Conservation (phyloP, 1,284 basidiomycete species). For the Ustilago xerochloae region DNA sequence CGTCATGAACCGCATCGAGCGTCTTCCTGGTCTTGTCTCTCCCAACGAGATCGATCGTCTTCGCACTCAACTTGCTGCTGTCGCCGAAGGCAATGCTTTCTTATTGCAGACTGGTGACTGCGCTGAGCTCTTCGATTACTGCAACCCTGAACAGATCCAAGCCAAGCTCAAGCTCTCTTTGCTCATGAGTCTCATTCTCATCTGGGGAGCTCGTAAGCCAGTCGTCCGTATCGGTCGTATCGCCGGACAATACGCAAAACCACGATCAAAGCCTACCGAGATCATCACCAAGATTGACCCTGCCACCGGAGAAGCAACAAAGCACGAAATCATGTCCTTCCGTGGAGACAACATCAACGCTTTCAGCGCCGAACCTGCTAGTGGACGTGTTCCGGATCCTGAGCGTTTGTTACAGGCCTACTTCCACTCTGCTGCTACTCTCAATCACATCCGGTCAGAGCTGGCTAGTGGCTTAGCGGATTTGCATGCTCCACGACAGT, state of each 20-base stretch:
- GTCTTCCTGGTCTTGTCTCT: constrained; percentile 65
- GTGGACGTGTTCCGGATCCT: constrained; percentile 85
- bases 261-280: constrained; percentile 87
- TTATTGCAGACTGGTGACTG: constrained; percentile 96
- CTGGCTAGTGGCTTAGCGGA: constrained; percentile 88
- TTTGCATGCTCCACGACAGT: constrained; percentile 87
- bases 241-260: constrained; percentile 87
- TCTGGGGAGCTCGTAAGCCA: constrained; percentile 82
- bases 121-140: constrained; percentile 74
- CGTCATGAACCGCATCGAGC: constrained; percentile 49
- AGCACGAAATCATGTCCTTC: constrained; percentile 75
- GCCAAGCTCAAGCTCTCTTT: constrained; percentile 93
- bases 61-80: constrained; percentile 56
- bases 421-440: constrained; percentile 91
- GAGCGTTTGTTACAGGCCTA: constrained; percentile 87
- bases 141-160: constrained; percentile 87
- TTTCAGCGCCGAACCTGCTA: constrained; percentile 71
- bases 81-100: constrained; percentile 75
- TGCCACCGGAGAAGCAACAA: constrained; percentile 50
- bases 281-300: constrained; percentile 68
- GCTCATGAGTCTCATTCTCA: constrained; percentile 91
- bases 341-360: constrained; percentile 98
- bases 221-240: constrained; percentile 63
- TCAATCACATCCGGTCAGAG: constrained; percentile 90
- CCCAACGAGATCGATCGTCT: constrained; percentile 62